phyloP scores from a whole-genome alignment of 805 yeast genomes.

The Pichia deserticola region DNA sequence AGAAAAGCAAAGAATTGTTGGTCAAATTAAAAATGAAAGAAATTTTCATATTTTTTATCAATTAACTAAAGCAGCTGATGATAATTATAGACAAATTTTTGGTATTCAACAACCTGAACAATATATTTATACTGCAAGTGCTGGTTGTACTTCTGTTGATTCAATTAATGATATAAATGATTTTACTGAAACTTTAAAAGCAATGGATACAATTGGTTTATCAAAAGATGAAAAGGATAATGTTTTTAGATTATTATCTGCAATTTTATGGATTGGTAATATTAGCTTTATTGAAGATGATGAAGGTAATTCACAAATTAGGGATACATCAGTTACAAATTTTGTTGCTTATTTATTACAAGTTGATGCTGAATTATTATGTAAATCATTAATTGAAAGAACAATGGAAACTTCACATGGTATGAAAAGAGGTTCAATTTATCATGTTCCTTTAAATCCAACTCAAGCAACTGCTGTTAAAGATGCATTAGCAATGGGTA shows the following conservation, averaged over 20 bases:
- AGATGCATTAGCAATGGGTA: slow-evolving; percentile 92
- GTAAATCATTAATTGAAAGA: slow-evolving; percentile 67
- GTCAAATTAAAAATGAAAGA: slow-evolving; percentile 86
- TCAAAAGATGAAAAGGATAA: slow-evolving; percentile 79
- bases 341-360: slow-evolving; percentile 89
- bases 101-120: slow-evolving; percentile 95
- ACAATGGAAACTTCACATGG: slow-evolving; percentile 89
- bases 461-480: slow-evolving; percentile 93
- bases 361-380: slow-evolving; percentile 61
- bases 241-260: slow-evolving; percentile 77
- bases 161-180: slow-evolving; percentile 81
- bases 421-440: slow-evolving; percentile 81
- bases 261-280: slow-evolving; percentile 92
- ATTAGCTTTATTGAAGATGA: slow-evolving; percentile 78
- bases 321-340: slow-evolving; percentile 86
- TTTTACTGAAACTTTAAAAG: slow-evolving; percentile 54
- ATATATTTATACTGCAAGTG: slow-evolving; percentile 79
- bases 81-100: slow-evolving; percentile 68
- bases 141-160: slow-evolving; percentile 79
- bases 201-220: slow-evolving; percentile 86
- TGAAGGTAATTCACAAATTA: slow-evolving; percentile 73
- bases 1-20: slow-evolving; percentile 95
- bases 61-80: slow-evolving; percentile 85
- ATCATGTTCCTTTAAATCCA: slow-evolving; percentile 85
- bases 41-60: slow-evolving; percentile 97